A percentile compares a stretch with the other conserved stretches of the same genome.
Conservation (phyloP, 2,329 filamentous ascomycete species). For the Colletotrichum melonis region DNA sequence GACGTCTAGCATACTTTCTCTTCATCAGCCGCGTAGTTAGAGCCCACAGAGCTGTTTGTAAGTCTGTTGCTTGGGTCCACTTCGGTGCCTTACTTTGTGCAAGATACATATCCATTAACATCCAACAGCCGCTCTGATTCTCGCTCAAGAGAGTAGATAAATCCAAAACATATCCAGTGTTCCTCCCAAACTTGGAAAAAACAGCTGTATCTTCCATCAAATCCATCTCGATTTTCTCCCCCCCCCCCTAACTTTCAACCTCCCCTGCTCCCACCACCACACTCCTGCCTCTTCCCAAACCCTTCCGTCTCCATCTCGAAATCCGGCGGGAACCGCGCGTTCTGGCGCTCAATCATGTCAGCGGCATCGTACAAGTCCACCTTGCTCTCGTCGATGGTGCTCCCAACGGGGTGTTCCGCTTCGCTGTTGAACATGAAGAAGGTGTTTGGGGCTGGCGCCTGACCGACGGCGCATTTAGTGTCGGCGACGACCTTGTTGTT, state of each 20-base stretch:
- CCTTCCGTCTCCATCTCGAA: not conserved
- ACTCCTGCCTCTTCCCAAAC: not conserved
- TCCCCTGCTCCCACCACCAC: not conserved
- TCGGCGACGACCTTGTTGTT: slow-evolving; percentile 1
- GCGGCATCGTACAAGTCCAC: not conserved
- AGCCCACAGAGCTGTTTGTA: too few relatives aligned
- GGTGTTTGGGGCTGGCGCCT: not conserved
- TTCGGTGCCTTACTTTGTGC: too few relatives aligned
- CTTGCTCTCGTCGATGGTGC: not conserved
- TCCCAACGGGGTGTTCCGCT: not conserved
- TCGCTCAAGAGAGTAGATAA: too few relatives aligned
- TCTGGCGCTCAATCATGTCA: not conserved
- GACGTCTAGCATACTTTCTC: too few relatives aligned
- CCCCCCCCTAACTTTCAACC: not conserved
- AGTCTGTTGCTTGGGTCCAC: too few relatives aligned
- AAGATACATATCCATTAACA: too few relatives aligned
- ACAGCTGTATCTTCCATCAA: too few relatives aligned
- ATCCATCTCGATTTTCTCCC: too few relatives aligned
- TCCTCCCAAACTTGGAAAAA: too few relatives aligned
- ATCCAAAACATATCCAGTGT: too few relatives aligned
- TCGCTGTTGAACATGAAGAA: not conserved
- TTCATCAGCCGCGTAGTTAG: too few relatives aligned
- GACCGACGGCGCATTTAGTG: not conserved
- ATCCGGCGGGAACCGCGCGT: not conserved
- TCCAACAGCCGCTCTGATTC: too few relatives aligned